A percentile compares a stretch with the other conserved stretches of the same genome.
These are phyloP conservation scores for Penicillium samsonianum DNA, from an alignment of 495 filamentous ascomycete species.

Conservation along the genomic window DNA sequence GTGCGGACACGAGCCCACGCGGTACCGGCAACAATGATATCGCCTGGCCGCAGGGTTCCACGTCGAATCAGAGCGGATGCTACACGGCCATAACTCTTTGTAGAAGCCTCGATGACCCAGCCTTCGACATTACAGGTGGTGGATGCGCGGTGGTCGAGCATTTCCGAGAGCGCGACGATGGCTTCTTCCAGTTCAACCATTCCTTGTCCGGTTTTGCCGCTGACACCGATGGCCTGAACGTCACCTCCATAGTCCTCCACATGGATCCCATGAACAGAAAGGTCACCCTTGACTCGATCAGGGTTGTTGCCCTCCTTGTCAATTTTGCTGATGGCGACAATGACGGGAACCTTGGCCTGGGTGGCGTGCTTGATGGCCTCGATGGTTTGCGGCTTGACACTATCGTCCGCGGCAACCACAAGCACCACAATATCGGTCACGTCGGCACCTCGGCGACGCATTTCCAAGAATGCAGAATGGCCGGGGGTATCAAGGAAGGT, in stretches of 20 bases:
- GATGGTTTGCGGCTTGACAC: slow-evolving; percentile 94
- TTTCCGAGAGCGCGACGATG: slow-evolving; percentile 76
- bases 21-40: slow-evolving; percentile 82
- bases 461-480: slow-evolving; percentile 91
- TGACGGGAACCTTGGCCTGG: slow-evolving; percentile 87
- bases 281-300: slow-evolving; percentile 83
- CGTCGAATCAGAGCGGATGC: slow-evolving; percentile 87
- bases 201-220: slow-evolving; percentile 90
- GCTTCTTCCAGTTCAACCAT: slow-evolving; percentile 93
- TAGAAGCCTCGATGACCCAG: slow-evolving; percentile 91
- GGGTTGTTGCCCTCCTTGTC: slow-evolving; percentile 81
- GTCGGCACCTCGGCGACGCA: slow-evolving; percentile 93
- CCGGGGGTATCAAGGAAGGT: slow-evolving; percentile 98
- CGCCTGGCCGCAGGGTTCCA: slow-evolving; percentile 79
- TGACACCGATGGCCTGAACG: slow-evolving; percentile 85
- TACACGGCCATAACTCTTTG: slow-evolving; percentile 81
- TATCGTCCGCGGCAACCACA: slow-evolving; percentile 96
- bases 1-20: slow-evolving; percentile 82
- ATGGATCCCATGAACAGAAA: slow-evolving; percentile 81
- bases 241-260: slow-evolving; percentile 96
- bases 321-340: slow-evolving; percentile 97
- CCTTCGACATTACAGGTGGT: slow-evolving; percentile 77
- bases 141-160: slow-evolving; percentile 87
- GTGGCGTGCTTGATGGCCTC: slow-evolving; percentile 96
- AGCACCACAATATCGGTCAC: slow-evolving; percentile 97